A percentile compares a stretch with the other conserved stretches of the same genome.
phyloP scores from a whole-genome alignment of 768 basidiomycete species.

The Amanita phalloides region DNA sequence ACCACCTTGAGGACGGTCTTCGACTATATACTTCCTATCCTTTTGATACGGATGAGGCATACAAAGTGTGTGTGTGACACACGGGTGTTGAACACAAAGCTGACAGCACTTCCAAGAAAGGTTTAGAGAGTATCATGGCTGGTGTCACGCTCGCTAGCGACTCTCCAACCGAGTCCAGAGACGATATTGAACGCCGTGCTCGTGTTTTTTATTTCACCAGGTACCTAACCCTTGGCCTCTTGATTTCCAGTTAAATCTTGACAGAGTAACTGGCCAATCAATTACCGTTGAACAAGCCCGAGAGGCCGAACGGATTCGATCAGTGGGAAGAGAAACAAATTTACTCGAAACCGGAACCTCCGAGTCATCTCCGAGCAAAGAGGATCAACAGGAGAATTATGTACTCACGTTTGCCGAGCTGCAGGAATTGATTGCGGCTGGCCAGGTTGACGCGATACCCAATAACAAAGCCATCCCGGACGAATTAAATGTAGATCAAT shows the following conservation, averaged over 20 bases:
- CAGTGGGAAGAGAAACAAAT: neutral
- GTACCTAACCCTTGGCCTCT: conserved; percentile 17
- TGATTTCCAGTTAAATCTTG: neutral
- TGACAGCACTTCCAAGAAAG: conserved; percentile 38
- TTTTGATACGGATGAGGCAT: conserved; percentile 46
- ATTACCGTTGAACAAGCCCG: conserved; percentile 32
- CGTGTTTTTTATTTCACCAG: conserved; percentile 67
- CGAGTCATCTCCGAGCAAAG: conserved; percentile 1
- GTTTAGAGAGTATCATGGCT: conserved; percentile 44
- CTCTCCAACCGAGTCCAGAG: conserved; percentile 25
- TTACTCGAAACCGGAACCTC: neutral
- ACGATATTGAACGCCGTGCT: conserved; percentile 40
- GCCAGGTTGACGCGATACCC: conserved; percentile 63
- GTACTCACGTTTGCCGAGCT: conserved; percentile 58
- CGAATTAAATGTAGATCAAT: conserved; percentile 44
- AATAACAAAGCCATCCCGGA: conserved; percentile 68
- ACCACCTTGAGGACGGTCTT: conserved; percentile 4
- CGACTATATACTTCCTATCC: conserved; percentile 31
- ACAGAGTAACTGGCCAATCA: conserved; percentile 28
- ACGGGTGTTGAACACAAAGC: neutral
- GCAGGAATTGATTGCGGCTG: conserved; percentile 59
- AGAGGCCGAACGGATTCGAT: conserved; percentile 11
- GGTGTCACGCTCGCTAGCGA: conserved; percentile 21
- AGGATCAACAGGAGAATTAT: conserved; percentile 19
- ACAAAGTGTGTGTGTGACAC: conserved; percentile 33